Percentiles rank a stretch among this genome's conserved stretches.
These are phyloP conservation scores for Daucus carota DNA, from an alignment of 129 eudicot genomes.

Conservation along the genomic window DH1_v3.0 NC_030382.2:50370001-50370500, in stretches of 20 bases:
- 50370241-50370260: slow-evolving; percentile 32
- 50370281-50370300: slow-evolving; percentile 25
- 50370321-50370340: slow-evolving; percentile 26
- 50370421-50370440: slow-evolving; percentile 47
- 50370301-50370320: slow-evolving; percentile 30
- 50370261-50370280: slow-evolving; percentile 32
- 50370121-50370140: background rate
- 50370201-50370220: background rate
- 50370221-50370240: slow-evolving; percentile 23
- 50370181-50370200: background rate
- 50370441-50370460: slow-evolving; percentile 47
- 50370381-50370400: slow-evolving; percentile 33
- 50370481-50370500: background rate
- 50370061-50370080: slow-evolving; percentile 40
- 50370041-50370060: slow-evolving; percentile 36
- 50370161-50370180: too few relatives aligned
- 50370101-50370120: background rate
- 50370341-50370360: slow-evolving; percentile 35
- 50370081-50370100: slow-evolving; percentile 21
- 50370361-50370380: slow-evolving; percentile 34
- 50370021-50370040: slow-evolving; percentile 47
- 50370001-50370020: slow-evolving; percentile 42
- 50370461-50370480: slow-evolving; percentile 9
- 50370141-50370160: background rate
- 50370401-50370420: slow-evolving; percentile 41